Evolutionary conservation across 148 eudicot genomes (phyloP).

Genomic region (Rhododendron williamsianum): DNA sequence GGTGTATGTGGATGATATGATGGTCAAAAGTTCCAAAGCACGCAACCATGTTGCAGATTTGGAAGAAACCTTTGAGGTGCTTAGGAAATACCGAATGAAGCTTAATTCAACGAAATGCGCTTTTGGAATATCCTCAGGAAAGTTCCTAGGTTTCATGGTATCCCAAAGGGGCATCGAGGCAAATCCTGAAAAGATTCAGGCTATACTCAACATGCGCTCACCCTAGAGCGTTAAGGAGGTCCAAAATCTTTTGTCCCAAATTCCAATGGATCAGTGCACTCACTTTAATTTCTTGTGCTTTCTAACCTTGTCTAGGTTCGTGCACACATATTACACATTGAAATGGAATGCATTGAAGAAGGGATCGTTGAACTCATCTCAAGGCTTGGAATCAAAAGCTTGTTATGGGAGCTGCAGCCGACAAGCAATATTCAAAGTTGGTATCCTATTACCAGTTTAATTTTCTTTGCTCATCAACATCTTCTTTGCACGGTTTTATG

Average conservation of each 20-base stretch:
- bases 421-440: conserved; percentile 55
- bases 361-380: conserved; percentile 73
- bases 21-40: too few species aligned
- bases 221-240: too few species aligned
- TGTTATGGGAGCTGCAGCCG: conserved; percentile 89
- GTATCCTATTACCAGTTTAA: neutral
- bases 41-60: too few species aligned
- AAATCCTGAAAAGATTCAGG: too few species aligned
- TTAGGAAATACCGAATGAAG: too few species aligned
- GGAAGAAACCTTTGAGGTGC: too few species aligned
- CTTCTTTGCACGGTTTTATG: neutral
- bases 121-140: too few species aligned
- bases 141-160: too few species aligned
- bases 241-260: neutral
- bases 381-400: conserved; percentile 54
- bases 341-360: conserved; percentile 57
- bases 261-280: neutral
- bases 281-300: neutral
- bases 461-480: neutral
- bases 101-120: too few species aligned
- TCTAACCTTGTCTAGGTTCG: conserved; percentile 28
- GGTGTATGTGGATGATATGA: too few species aligned
- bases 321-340: conserved; percentile 44
- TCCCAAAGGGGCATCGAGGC: too few species aligned
- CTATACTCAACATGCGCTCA: too few species aligned